These are phyloP conservation scores for Xerocomus spinulosus DNA, from an alignment of 768 basidiomycete genomes.

Conservation along the genomic window DNA sequence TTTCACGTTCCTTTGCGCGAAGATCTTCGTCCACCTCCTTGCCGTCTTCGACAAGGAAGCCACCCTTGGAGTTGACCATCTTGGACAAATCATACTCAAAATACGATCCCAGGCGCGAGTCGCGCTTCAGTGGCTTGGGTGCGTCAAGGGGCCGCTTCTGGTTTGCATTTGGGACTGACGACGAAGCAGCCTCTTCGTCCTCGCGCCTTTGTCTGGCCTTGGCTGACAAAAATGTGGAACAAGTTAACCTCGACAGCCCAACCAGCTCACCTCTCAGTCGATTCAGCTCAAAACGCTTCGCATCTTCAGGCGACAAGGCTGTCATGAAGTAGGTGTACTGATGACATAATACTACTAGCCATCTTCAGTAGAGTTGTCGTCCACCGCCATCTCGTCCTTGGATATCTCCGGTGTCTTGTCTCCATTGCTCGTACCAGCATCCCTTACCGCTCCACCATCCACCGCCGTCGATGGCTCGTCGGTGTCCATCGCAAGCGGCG, in stretches of 20 bases:
- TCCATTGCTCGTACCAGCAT: conserved; percentile 13
- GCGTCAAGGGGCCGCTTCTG: conserved; percentile 70
- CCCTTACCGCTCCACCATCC: conserved; percentile 16
- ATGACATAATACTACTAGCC: conserved; percentile 12
- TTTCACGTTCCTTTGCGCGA: conserved; percentile 71
- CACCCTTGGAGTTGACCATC: conserved; percentile 95
- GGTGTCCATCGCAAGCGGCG: conserved; percentile 31
- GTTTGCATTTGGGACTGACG: conserved; percentile 51
- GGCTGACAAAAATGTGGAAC: conserved; percentile 39
- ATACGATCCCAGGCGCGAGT: conserved; percentile 81
- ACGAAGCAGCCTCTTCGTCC: conserved; percentile 49
- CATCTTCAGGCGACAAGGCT: conserved; percentile 61
- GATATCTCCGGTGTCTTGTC: conserved; percentile 14
- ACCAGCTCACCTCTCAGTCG: conserved; percentile 58
- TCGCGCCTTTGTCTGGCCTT: conserved; percentile 70
- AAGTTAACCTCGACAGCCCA: background rate
- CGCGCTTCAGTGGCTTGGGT: conserved; percentile 55
- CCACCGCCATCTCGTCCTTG: conserved; percentile 26
- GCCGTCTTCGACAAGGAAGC: conserved; percentile 90
- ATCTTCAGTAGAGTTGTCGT: conserved; percentile 16
- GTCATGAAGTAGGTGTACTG: no score
- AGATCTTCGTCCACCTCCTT: conserved; percentile 74
- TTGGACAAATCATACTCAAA: conserved; percentile 97
- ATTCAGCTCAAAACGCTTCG: conserved; percentile 72
- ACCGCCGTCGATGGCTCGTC: conserved; percentile 25